Conservation (phyloP, 352 stramenopile species). For the Peronospora farinosa region DNA sequence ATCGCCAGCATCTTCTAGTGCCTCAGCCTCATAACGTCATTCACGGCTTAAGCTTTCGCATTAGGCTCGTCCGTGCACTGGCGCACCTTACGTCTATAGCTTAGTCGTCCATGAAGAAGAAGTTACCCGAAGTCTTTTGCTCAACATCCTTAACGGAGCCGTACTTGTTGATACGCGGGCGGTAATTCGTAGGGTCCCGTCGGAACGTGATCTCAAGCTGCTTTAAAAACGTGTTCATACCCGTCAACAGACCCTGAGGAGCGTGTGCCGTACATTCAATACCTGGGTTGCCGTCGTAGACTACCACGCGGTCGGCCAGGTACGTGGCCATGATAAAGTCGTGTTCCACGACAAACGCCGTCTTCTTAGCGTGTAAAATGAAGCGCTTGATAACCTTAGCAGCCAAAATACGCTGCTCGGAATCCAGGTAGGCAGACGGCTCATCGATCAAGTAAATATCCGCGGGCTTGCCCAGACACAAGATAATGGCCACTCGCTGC, state of each 20-base stretch:
- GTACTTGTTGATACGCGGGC: conserved; percentile 95
- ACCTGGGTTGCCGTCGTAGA: conserved; percentile 93
- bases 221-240: conserved; percentile 99
- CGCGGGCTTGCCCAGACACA: conserved; percentile 96
- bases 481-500: conserved; percentile 97
- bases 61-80: conserved; percentile 13
- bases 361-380: conserved; percentile 99
- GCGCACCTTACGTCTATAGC: conserved; percentile 20
- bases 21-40: conserved; percentile 5
- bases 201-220: conserved; percentile 99
- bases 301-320: conserved; percentile 94
- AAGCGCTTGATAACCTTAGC: conserved; percentile 99
- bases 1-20: background rate
- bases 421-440: conserved; percentile 98
- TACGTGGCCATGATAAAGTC: conserved; percentile 99
- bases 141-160: conserved; percentile 96
- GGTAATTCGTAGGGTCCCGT: conserved; percentile 98
- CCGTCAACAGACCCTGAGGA: conserved; percentile 92
- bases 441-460: conserved; percentile 99
- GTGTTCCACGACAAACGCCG: conserved; percentile 99
- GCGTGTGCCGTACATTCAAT: conserved; percentile 95
- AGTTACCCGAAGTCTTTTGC: conserved; percentile 96
- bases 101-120: conserved; percentile 98
- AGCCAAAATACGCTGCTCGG: conserved; percentile 98
- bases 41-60: conserved; percentile 2